Percentiles rank a stretch among this genome's conserved stretches.
phyloP scores from a whole-genome alignment of 192 early-diverging fungal species.

The Podila epicladia region DNA sequence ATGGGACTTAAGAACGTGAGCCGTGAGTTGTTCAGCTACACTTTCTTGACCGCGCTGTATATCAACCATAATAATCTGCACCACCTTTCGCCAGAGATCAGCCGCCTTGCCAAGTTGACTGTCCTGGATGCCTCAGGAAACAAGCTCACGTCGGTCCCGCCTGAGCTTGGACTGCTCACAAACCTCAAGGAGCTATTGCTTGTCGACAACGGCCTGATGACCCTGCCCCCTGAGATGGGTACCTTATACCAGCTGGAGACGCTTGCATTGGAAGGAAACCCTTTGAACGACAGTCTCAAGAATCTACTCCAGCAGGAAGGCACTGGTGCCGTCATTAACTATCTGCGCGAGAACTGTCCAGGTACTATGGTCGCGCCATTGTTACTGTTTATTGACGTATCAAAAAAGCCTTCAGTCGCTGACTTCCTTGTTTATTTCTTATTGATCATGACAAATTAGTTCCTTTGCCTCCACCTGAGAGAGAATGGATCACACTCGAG shows the following conservation, averaged over 20 bases:
- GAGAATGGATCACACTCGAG: conserved; percentile 92
- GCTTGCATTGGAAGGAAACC: conserved; percentile 96
- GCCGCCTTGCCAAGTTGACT: conserved; percentile 71
- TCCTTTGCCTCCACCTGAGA: conserved; percentile 79
- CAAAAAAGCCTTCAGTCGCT: too few relatives aligned
- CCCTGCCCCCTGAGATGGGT: conserved; percentile 90
- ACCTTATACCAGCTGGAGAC: conserved; percentile 89
- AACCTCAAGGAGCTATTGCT: conserved; percentile 83
- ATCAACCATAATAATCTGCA: conserved; percentile 96
- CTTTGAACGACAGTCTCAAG: conserved; percentile 83
- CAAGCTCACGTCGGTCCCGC: conserved; percentile 80
- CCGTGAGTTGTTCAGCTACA: conserved; percentile 79
- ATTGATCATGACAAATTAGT: conserved; percentile 54
- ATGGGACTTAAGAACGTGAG: conserved; percentile 90
- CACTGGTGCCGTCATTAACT: conserved; percentile 81
- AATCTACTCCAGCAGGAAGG: conserved; percentile 89
- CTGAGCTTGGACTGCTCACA: conserved; percentile 88
- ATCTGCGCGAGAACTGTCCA: conserved; percentile 89
- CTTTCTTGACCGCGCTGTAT: conserved; percentile 91
- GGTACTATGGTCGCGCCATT: conserved; percentile 50
- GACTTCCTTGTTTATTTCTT: too few relatives aligned
- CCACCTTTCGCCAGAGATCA: conserved; percentile 76
- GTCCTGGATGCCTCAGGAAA: conserved; percentile 93
- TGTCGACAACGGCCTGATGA: conserved; percentile 91
- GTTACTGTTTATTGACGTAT: not conserved